Base-by-base conservation (phyloP, 768 basidiomycete species). In the Tricholoma flavovirens region DNA sequence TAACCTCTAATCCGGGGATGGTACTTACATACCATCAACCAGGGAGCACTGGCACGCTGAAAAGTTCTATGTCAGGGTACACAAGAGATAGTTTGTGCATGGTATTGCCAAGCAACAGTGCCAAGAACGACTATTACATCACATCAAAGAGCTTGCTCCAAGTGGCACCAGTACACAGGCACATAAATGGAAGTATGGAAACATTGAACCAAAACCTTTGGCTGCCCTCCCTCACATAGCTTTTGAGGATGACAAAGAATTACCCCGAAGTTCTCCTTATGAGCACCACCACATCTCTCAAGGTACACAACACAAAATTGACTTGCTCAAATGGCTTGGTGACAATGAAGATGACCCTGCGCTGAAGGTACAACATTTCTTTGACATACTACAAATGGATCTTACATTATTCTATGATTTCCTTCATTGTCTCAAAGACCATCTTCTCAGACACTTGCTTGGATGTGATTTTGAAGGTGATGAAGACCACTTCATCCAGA, bases 11-110 rank as follows among this genome's bases (percentile, higher is more conserved):
- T 59, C 29, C 17, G 17, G 17, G 40, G 1, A 50, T 42, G 17
- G 7, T 33, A 9, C 32, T 33, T 33, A 33, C 32, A 33, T 26
- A 26, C 24, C 24, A 26, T 26, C 24, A 26, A 26, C 24, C 32
- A 33, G 29, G 3, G 69, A 75, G 53, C 77, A 78, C 53, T 58
- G 56, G 0, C 48, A 53, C 0, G 67, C 69, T 8, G 77, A 79
- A 58, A 50, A 40, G 0, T 70, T 69, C 42, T 77, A 73, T 49
- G 53, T 60, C 26, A 1, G 0, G 33, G 60, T 0, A 64, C 68
- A 7, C 68, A 71, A 61, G 69, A 72, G 59, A 32, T 50, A 59
- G 4, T 40, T 51, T n/a, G 60, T 30, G 0, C 24, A 36, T 0
- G 64, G 68, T 1, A 75, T 76, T 24, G 65, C 68, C 0, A 60